These are phyloP conservation scores for Dichotomocladium elegans DNA, from an alignment of 371 early-diverging fungal species.

Conservation along the genomic window DNA sequence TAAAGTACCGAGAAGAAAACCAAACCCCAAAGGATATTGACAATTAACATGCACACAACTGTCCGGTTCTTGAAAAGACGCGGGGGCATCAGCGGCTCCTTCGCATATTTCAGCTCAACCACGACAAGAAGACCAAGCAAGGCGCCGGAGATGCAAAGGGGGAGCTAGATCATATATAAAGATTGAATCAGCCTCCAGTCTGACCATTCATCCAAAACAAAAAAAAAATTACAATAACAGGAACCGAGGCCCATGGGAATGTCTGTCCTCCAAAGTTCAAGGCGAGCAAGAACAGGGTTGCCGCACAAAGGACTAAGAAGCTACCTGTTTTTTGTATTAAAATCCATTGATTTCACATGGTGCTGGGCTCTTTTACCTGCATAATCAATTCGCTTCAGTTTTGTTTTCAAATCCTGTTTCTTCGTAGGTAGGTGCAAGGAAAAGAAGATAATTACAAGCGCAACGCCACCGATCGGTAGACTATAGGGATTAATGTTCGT, in stretches of 20 bases:
- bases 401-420: neutral
- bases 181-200: neutral
- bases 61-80: constrained; percentile 15
- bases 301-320: neutral
- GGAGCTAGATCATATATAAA: neutral
- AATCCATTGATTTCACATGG: neutral
- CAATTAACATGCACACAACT: constrained; percentile 34
- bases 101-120: neutral
- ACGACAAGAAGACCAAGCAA: neutral
- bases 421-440: neutral
- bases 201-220: neutral
- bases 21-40: constrained; percentile 51
- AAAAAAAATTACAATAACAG: neutral
- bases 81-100: neutral
- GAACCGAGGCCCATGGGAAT: neutral
- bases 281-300: neutral
- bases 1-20: constrained; percentile 50
- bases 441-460: neutral
- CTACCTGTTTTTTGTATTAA: neutral
- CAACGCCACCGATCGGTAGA: neutral
- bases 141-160: neutral
- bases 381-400: neutral
- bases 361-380: neutral
- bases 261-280: neutral
- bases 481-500: neutral